Evolutionary conservation across 1,139 yeast species (phyloP).

Genomic region (Spencermartinsiella ligniputridi): DNA sequence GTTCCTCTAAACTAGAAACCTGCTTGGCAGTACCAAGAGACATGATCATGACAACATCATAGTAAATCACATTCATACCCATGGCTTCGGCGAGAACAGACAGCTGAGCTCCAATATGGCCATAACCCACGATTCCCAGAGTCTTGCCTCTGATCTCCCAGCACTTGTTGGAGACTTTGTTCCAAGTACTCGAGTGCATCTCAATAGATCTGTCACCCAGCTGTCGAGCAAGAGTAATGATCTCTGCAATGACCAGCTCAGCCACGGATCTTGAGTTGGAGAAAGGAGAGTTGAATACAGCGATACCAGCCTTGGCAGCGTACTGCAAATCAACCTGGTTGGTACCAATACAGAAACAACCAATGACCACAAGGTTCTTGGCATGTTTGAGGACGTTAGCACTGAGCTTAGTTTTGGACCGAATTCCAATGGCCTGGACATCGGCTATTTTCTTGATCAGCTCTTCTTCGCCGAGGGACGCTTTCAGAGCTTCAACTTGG

Average conservation of each 20-base stretch:
- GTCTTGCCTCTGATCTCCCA: constrained; percentile 99
- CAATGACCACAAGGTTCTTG: constrained; percentile 81
- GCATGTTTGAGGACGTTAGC: constrained; percentile 78
- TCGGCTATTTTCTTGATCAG: constrained; percentile 88
- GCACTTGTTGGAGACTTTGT: constrained; percentile 89
- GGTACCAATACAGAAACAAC: constrained; percentile 99
- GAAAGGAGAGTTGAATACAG: constrained; percentile 98
- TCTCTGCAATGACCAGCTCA: constrained; percentile 93
- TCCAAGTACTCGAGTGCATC: constrained; percentile 97
- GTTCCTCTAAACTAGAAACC: constrained; percentile 77
- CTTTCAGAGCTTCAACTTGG: constrained; percentile 91
- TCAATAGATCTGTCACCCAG: constrained; percentile 95
- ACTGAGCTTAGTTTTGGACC: constrained; percentile 91
- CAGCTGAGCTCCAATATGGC: constrained; percentile 97
- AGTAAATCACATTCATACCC: constrained; percentile 96
- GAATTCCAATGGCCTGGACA: constrained; percentile 95
- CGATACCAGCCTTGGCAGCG: constrained; percentile 91
- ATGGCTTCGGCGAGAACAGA: constrained; percentile 95
- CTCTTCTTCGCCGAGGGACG: constrained; percentile 88
- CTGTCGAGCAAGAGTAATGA: constrained; percentile 92
- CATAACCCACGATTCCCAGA: constrained; percentile 94
- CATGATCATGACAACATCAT: constrained; percentile 91
- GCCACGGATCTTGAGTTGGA: constrained; percentile 99
- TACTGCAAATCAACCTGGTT: constrained; percentile 91
- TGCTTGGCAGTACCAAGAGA: constrained; percentile 95